Evolutionary conservation across 768 basidiomycete species (phyloP).

Genomic region (Suillus clintonianus): DNA sequence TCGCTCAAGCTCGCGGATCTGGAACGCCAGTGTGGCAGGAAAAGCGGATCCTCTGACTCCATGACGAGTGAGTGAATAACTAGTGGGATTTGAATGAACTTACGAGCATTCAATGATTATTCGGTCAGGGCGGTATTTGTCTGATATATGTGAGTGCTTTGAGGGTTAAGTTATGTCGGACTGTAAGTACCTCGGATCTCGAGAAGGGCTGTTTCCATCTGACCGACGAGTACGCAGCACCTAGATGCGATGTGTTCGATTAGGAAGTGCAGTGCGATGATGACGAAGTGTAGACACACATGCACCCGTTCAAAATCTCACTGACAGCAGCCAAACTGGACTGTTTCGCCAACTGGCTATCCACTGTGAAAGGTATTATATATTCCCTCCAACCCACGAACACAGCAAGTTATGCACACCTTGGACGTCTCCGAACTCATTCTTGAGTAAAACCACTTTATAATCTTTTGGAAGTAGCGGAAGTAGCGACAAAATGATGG

Average conservation of each 20-base stretch:
- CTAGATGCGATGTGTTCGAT: conserved; percentile 35
- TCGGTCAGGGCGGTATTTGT: conserved; percentile 82
- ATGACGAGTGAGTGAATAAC: conserved; percentile 5
- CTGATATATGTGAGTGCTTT: conserved; percentile 38
- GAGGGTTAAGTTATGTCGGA: not conserved
- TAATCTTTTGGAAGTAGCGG: conserved; percentile 83
- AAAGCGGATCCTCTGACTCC: conserved; percentile 83
- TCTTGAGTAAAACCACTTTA: conserved; percentile 89
- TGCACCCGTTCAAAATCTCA: conserved; percentile 95
- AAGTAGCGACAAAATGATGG: conserved; percentile 80
- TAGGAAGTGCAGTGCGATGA: not conserved
- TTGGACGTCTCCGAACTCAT: conserved; percentile 95
- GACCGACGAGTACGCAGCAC: conserved; percentile 93
- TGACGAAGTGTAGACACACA: conserved; percentile 46
- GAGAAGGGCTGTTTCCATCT: conserved; percentile 87
- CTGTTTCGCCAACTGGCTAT: conserved; percentile 87
- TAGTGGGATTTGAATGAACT: conserved; percentile 23
- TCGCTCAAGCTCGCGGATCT: conserved; percentile 86
- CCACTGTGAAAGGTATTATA: conserved; percentile 51
- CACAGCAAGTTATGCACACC: conserved; percentile 42
- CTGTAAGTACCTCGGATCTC: conserved; percentile 73
- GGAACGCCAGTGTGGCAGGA: conserved; percentile 92
- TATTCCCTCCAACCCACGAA: not conserved
- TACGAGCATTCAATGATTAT: conserved; percentile 97
- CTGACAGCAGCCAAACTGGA: conserved; percentile 84